A percentile compares a stretch with the other conserved stretches of the same genome.
Evolutionary conservation across 352 stramenopile genomes (phyloP).

Genomic region (Globisporangium viniferum): DNA sequence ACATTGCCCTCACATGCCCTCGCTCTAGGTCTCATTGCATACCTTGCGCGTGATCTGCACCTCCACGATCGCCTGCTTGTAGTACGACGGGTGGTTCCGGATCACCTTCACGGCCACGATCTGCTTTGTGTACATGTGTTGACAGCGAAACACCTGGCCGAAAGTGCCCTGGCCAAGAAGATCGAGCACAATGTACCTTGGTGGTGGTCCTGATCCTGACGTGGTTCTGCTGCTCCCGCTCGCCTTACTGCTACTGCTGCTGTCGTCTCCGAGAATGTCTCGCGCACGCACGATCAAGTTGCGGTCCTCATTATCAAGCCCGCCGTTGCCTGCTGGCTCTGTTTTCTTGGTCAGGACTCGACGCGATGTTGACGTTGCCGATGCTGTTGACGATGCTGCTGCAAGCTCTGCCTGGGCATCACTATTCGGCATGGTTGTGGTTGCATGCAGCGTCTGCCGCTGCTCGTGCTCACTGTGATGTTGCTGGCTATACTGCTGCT

Average conservation of each 20-base stretch:
- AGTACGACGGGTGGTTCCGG: conserved; percentile 92
- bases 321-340: conserved; percentile 29
- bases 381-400: not conserved
- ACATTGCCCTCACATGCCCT: conserved; percentile 20
- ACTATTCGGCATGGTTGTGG: not conserved
- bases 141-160: conserved; percentile 49
- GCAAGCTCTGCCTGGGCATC: too few relatives aligned
- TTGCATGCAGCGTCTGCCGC: not conserved
- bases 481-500: not conserved
- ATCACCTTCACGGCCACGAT: conserved; percentile 97
- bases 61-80: conserved; percentile 92
- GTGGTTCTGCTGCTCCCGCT: not conserved
- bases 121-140: conserved; percentile 47
- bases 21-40: conserved; percentile 49
- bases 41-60: conserved; percentile 91
- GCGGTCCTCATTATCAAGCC: conserved; percentile 45
- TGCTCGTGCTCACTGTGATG: not conserved
- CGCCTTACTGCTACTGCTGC: not conserved
- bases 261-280: conserved; percentile 29
- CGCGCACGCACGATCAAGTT: conserved; percentile 46
- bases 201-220: conserved; percentile 9
- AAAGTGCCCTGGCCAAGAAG: conserved; percentile 90
- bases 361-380: not conserved
- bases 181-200: conserved; percentile 88
- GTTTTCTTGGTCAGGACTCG: conserved; percentile 46